Percentiles rank a stretch among this genome's conserved stretches.
Evolutionary conservation across 2,329 filamentous ascomycete species (phyloP).

Genomic region (Microdochium bolleyi): DNA sequence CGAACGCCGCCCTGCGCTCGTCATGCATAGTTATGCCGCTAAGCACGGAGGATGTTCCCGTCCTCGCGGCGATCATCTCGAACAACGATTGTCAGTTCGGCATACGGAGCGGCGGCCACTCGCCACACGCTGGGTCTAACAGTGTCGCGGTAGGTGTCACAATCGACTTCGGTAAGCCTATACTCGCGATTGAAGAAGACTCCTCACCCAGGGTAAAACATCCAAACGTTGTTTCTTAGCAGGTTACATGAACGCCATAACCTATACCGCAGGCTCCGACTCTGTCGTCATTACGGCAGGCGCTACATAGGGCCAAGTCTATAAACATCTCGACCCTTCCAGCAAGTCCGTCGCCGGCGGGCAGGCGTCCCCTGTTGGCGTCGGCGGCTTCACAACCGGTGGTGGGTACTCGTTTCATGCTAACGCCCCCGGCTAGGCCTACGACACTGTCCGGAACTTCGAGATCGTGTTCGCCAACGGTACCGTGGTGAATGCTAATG

Average conservation of each 20-base stretch:
- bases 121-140: constrained; percentile 3
- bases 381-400: constrained; percentile 15
- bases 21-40: constrained; percentile 1
- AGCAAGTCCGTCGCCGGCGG: constrained; percentile 13
- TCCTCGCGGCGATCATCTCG: constrained; percentile 5
- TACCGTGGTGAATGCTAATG: constrained; percentile 21
- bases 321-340: constrained; percentile 8
- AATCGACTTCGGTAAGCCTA: constrained; percentile 5
- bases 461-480: constrained; percentile 27
- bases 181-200: not conserved
- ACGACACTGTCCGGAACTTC: constrained; percentile 5
- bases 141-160: constrained; percentile 6
- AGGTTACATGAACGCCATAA: constrained; percentile 18
- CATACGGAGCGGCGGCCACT: constrained; percentile 6
- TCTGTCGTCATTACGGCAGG: constrained; percentile 20
- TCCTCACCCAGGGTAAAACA: not conserved
- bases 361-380: constrained; percentile 12
- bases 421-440: constrained; percentile 29
- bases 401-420: constrained; percentile 14
- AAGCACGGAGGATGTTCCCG: constrained; percentile 2
- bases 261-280: constrained; percentile 14
- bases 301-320: constrained; percentile 13
- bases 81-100: constrained; percentile 6
- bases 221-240: not conserved
- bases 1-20: not conserved